Percentiles rank a stretch among this genome's conserved stretches.
These are phyloP conservation scores for Saccharum spontaneum DNA, from an alignment of 176 grass and related monocot genomes.

Conservation along the genomic window DNA sequence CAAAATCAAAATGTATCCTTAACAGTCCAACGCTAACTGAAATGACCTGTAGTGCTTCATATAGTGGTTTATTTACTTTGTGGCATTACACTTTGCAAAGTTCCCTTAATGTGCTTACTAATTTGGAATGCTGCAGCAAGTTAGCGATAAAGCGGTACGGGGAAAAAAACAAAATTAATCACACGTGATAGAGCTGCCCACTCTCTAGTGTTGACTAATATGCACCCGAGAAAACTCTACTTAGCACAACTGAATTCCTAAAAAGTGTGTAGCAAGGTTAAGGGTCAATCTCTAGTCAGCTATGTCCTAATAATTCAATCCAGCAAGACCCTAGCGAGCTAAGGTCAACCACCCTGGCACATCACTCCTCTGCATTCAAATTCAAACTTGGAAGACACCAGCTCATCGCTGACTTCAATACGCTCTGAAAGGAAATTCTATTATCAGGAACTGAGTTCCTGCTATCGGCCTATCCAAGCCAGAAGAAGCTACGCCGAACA, in stretches of 20 bases:
- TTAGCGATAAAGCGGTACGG: background rate
- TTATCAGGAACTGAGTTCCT: background rate
- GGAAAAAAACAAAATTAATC: background rate
- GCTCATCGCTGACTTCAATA: background rate
- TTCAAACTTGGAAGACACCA: background rate
- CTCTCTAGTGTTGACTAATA: background rate
- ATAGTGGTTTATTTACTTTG: background rate
- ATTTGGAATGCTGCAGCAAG: background rate
- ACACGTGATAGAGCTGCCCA: background rate
- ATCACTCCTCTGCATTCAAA: background rate
- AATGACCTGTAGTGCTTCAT: background rate
- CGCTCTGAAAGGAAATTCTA: slow-evolving; percentile 3
- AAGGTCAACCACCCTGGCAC: slow-evolving; percentile 7
- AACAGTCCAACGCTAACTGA: background rate
- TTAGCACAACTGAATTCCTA: background rate
- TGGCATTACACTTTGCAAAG: background rate
- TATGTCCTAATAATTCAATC: background rate
- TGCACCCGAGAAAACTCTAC: background rate
- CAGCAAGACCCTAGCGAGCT: background rate
- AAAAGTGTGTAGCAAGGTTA: background rate
- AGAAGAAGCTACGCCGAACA: background rate
- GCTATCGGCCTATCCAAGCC: background rate
- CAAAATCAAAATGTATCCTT: background rate
- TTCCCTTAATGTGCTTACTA: background rate
- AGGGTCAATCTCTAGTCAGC: background rate